Conservation (phyloP, 345 rosid species). For the Raphanus sativus region DNA sequence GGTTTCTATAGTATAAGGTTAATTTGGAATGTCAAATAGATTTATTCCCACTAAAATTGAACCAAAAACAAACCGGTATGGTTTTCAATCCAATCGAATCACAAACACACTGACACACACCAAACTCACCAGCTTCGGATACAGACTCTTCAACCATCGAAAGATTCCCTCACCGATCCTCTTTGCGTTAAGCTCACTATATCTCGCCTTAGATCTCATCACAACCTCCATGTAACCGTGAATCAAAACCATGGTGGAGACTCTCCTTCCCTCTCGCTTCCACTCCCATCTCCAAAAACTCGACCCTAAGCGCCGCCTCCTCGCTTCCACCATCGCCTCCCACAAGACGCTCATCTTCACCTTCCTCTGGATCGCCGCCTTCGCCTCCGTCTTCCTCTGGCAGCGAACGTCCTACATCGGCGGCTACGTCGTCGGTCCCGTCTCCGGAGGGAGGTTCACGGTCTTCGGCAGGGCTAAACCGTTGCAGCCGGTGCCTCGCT, state of each 20-base stretch:
- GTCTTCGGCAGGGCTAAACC: conserved; percentile 44
- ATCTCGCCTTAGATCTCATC: conserved; percentile 2
- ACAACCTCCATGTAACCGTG: neutral
- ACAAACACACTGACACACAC: neutral
- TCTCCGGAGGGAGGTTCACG: conserved; percentile 42
- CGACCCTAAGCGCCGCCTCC: conserved; percentile 57
- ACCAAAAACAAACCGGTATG: conserved; percentile 21
- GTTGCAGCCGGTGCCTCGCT: conserved; percentile 47
- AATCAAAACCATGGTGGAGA: conserved; percentile 58
- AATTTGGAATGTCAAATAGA: neutral
- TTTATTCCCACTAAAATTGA: neutral
- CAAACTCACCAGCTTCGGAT: conserved; percentile 35
- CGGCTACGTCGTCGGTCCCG: conserved; percentile 22
- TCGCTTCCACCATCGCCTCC: conserved; percentile 56
- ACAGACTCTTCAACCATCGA: conserved; percentile 25
- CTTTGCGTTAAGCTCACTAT: neutral
- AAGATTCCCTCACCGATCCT: conserved; percentile 16
- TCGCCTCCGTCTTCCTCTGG: conserved; percentile 78
- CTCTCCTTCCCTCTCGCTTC: conserved; percentile 48
- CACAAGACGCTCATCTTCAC: conserved; percentile 77
- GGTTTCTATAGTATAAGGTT: too few relatives aligned
- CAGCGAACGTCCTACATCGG: conserved; percentile 46
- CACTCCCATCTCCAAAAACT: conserved; percentile 49
- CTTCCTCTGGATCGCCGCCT: conserved; percentile 78
- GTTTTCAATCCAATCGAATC: neutral